phyloP scores from a whole-genome alignment of 345 rosid genomes.

The Rubroshorea leprosula region DNA sequence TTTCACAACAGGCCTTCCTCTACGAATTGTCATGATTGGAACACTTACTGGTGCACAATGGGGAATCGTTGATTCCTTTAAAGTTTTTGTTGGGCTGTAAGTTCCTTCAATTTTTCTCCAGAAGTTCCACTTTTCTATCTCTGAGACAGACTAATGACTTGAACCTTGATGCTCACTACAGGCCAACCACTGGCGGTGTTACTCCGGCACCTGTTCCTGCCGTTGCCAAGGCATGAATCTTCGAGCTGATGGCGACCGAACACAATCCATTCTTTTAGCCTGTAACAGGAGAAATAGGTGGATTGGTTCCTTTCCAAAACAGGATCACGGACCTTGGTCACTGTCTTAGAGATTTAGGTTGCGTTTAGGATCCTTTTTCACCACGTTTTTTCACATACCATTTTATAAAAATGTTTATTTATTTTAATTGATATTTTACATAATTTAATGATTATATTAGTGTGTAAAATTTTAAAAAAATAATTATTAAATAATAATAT shows the following conservation, averaged over 20 bases:
- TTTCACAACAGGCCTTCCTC: constrained; percentile 87
- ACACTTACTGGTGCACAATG: constrained; percentile 93
- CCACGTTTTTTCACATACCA: too few species aligned
- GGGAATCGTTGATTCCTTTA: constrained; percentile 87
- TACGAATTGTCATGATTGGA: constrained; percentile 90
- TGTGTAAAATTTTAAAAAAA: too few species aligned
- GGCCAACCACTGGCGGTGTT: constrained; percentile 65
- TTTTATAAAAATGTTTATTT: too few species aligned
- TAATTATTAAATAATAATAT: too few species aligned
- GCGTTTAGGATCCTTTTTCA: too few species aligned
- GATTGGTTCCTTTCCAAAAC: too few species aligned
- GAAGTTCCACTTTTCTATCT: background rate
- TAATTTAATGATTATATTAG: too few species aligned
- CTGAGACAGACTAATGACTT: constrained; percentile 10
- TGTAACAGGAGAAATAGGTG: constrained; percentile 12
- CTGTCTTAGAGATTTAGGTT: too few species aligned
- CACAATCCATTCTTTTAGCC: background rate
- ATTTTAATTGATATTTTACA: too few species aligned
- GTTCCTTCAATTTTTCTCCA: constrained; percentile 18
- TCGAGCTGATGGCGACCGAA: background rate
- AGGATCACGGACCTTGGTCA: too few species aligned
- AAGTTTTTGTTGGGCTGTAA: constrained; percentile 92
- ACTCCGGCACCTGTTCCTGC: constrained; percentile 33
- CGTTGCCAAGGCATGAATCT: constrained; percentile 27
- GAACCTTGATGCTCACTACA: constrained; percentile 13